Base-by-base conservation (phyloP, 2,329 filamentous ascomycete species). In the Alternaria consortialis region DNA sequence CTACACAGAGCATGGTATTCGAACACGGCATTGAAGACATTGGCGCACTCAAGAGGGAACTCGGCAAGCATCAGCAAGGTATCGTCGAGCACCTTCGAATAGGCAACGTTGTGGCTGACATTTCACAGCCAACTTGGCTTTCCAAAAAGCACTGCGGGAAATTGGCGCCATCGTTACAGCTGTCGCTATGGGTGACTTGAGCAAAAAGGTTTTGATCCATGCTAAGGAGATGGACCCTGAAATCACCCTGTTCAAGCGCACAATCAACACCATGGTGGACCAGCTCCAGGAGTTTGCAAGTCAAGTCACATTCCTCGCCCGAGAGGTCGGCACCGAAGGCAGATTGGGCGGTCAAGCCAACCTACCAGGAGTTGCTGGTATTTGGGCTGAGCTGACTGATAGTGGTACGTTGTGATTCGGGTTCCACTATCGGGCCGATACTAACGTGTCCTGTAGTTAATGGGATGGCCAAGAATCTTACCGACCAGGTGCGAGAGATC, bases 251-350 rank as follows among this genome's bases (percentile, higher is more conserved):
- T 98, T 98, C 84, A 98, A 98, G 82, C 90, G 93, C 73, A 97
- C 94, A 64, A 98, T 98, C 83, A 98, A 98, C 79, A 96, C 92
- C 69, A 98, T 98, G 94, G 97, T 98, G 88, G 94, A 98, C 77
- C 94, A 97, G 80, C 86, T 98, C 61, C 94, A 97, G 77, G 92
- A 96, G 62, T 98, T 98, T 80, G 94, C 94, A 67, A 96, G 92
- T 79, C 94, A 98, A 82, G 94, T 98, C 74, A 97, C 94, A 34
- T 91, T 93, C 69, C 90, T 98, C 69, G 94, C 94, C 54, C 91
- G 93, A 78, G 94, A 98, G 80, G 94, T 98, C 83, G 94, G 94
- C 70, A 98, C 94, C 12, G 94, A 98, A 79, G 94, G 94, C 75
- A 90, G 95, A 65, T 88, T 98, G 42, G 94, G 94, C 72, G 94